A percentile compares a stretch with the other conserved stretches of the same genome.
Evolutionary conservation across 2,329 filamentous ascomycete species (phyloP).

Genomic region (Xylariaceae sp.): DNA sequence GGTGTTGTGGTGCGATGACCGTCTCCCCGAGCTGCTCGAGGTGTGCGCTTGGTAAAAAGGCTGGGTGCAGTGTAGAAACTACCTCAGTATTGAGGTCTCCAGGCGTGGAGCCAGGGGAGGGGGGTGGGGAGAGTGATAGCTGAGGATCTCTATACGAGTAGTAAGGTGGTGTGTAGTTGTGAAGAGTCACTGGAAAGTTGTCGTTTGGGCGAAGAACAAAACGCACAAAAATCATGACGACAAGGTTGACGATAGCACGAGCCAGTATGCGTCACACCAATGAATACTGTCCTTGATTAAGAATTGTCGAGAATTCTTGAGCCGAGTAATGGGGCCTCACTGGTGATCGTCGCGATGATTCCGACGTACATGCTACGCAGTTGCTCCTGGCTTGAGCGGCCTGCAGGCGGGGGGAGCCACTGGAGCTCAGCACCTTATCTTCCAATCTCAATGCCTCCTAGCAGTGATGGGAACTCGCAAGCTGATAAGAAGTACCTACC

Average conservation of each 20-base stretch:
- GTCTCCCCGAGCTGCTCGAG: constrained; percentile 14
- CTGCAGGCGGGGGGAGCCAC: no score
- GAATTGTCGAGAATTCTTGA: neutral
- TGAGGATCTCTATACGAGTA: no score
- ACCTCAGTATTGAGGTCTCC: no score
- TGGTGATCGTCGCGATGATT: neutral
- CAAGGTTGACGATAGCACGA: constrained; percentile 2
- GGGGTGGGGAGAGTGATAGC: neutral
- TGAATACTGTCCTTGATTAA: neutral
- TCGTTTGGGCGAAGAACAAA: neutral
- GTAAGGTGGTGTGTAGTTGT: no score
- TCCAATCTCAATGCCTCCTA: no score
- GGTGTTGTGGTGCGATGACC: constrained; percentile 15
- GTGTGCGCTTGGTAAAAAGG: constrained; percentile 6
- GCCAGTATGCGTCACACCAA: neutral
- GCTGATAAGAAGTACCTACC: no score
- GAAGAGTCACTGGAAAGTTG: no score
- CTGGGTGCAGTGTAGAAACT: constrained; percentile 6
- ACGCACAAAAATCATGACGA: neutral
- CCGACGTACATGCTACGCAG: neutral
- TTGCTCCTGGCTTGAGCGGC: no score
- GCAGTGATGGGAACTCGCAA: no score
- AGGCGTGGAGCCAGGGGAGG: neutral
- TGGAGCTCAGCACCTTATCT: no score
- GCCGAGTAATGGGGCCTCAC: constrained; percentile 4